Base-by-base conservation (phyloP, 2,329 filamentous ascomycete species). In the Zasmidium angulare region DNA sequence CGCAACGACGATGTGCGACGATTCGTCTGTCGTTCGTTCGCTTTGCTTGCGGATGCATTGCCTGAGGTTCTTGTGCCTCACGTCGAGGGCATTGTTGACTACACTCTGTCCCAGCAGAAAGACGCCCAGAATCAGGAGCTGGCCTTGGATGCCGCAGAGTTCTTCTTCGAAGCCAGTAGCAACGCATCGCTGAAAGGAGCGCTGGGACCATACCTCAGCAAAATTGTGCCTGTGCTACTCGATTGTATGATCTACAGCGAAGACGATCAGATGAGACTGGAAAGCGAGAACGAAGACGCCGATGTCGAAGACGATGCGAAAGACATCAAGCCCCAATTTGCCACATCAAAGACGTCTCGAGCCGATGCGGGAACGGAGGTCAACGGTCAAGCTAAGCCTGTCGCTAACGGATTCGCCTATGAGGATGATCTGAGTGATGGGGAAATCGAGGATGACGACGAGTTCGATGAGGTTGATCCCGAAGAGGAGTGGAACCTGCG, bases 181-280 rank as follows among this genome's bases (percentile, higher is more conserved):
- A 91, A 96, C 72, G 85, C 90, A 46, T 85, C 89, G 60, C 79
- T 98, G 55, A 91, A 91, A 79, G 83, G 86, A 66, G 84, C 86
- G 0, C 80, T 99, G 49, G 86, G 84, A 9, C 92, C 92, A 0
- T 90, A 90, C 71, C 84, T 98, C 57, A 77, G 84, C 65, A 90
- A 90, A 74, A 93, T 98, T 64, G 89, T 99, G 26, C 95, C 95
- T 0, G 89, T 97, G 1, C 79, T 99, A 53, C 83, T 99, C 7
- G 87, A 95, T 66, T 96, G 91, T 72, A 99, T 99, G 93, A 87
- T 98, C 1, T 99, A 98, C 74, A 90, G 89, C 69, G 91, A 95
- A 64, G 95, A 99, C 67, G 95, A 98, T 66, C 95, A 96, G 67
- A 83, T 90, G 31, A 82, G 92, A 53, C 80, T 98, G 7, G 92